phyloP scores from a whole-genome alignment of 2,329 filamentous ascomycete species.

The Aspergillus glaucus region DNA sequence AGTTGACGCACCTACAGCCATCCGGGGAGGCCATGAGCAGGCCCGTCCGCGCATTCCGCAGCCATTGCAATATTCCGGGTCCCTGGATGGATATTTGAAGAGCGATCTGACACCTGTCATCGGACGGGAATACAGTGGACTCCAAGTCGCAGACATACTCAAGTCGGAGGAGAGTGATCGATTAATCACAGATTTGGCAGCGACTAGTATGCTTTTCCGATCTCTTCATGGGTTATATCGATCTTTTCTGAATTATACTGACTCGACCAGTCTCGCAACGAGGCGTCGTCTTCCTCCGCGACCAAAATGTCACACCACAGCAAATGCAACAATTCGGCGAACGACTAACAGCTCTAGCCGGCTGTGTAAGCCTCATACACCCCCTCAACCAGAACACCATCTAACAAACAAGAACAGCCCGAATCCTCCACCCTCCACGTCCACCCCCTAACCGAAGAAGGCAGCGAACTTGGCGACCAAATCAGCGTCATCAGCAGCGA shows the following conservation, averaged over 20 bases:
- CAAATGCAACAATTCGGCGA: constrained; percentile 55
- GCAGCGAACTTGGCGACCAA: constrained; percentile 52
- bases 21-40: constrained; percentile 17
- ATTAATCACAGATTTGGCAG: constrained; percentile 58
- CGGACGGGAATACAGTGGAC: constrained; percentile 33
- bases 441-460: constrained; percentile 53
- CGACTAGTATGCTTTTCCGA: constrained; percentile 49
- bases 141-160: constrained; percentile 46
- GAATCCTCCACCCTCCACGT: constrained; percentile 52
- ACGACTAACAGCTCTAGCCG: constrained; percentile 39
- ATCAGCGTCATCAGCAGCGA: constrained; percentile 60
- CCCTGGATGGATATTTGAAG: constrained; percentile 32
- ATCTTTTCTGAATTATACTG: constrained; percentile 21
- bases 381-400: not conserved
- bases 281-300: constrained; percentile 65
- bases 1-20: constrained; percentile 5
- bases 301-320: constrained; percentile 54
- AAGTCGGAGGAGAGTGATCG: constrained; percentile 57
- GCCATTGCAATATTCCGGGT: constrained; percentile 34
- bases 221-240: not conserved
- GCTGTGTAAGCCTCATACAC: constrained; percentile 27
- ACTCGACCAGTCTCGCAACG: constrained; percentile 54
- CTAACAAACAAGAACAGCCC: constrained; percentile 29
- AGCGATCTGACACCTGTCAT: constrained; percentile 39
- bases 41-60: constrained; percentile 17